Base-by-base conservation (phyloP, 371 early-diverging fungal species). In the Rhizopus delemar region DNA sequence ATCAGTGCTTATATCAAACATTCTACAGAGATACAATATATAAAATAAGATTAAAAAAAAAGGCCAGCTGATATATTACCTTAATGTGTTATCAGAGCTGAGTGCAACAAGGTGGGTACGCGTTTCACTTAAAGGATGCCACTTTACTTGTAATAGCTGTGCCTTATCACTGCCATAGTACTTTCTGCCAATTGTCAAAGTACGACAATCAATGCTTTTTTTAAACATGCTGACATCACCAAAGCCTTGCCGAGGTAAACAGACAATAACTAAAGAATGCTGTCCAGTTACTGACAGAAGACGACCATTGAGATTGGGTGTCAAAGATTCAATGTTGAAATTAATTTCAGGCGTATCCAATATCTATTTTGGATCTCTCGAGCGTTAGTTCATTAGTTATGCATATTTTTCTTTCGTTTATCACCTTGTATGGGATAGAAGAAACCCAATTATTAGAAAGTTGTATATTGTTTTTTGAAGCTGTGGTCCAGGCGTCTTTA, bases 51-150 rank as follows among this genome's bases (percentile, higher is more conserved):
- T 9, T 8, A 38, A 39, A 39, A 39, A 39, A 39, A 39, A 39
- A 39, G 12, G 2, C 22, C 22, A 22, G 2, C 2, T 22, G 22
- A 22, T 22, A 22, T 22, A 22, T 43, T 43, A 74, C 78, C 78
- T 60, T 11, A 79, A 56, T 1, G 59, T 50, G 46, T 61, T 74
- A 51, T 79, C 76, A 35, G 58, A 60, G 4, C 65, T 57, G 13
- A 79, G 65, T 0, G 74, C 60, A 38, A 76, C 51, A 12, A 80
- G 35, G 61, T 80, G 80, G 0, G 75, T 68, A 13, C 56, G 54
- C 7, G 72, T 68, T 52, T 76, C 75, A 65, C 80, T 76, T 12
- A 80, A 51, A 41, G 77, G 75, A 49, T 80, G 80, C 80, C 80
- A 80, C 8, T 56, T 52, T 5, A 61, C 59, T 49, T 76, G 72